A percentile compares a stretch with the other conserved stretches of the same genome.
These are phyloP conservation scores for Kluyveromyces dobzhanskii DNA, from an alignment of 805 yeast species.

Conservation along the genomic window DNA sequence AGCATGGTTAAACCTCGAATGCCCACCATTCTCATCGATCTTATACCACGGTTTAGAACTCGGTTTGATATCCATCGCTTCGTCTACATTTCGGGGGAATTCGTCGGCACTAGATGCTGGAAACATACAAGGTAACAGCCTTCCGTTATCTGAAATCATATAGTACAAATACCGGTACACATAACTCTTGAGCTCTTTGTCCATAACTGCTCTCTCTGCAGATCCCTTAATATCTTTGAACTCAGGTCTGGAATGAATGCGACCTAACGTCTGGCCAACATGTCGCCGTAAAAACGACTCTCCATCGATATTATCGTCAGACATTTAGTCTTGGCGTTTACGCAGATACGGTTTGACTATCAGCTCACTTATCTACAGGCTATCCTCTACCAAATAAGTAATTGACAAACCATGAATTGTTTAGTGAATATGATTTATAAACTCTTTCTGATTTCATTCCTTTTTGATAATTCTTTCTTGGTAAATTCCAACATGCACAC, in stretches of 20 bases:
- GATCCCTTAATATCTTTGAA: slow-evolving; percentile 21
- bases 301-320: background rate
- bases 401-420: no score
- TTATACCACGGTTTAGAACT: slow-evolving; percentile 13
- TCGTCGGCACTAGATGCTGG: slow-evolving; percentile 8
- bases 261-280: slow-evolving; percentile 11
- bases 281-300: slow-evolving; percentile 8
- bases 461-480: no score
- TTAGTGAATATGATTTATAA: no score
- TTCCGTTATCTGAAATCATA: slow-evolving; percentile 33
- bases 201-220: slow-evolving; percentile 23
- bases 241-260: slow-evolving; percentile 14
- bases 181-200: slow-evolving; percentile 16
- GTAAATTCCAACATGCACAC: no score
- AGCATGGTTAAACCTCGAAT: slow-evolving; percentile 32
- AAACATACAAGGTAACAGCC: slow-evolving; percentile 29
- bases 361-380: no score
- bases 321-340: background rate
- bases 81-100: slow-evolving; percentile 16
- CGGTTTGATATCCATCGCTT: slow-evolving; percentile 12
- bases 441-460: no score
- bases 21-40: slow-evolving; percentile 10
- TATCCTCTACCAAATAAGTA: no score
- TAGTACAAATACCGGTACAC: slow-evolving; percentile 27
- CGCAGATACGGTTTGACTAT: no score